Percentiles rank a stretch among this genome's conserved stretches.
phyloP scores from a whole-genome alignment of 345 rosid genomes.

The Lumnitzera racemosa region DNA sequence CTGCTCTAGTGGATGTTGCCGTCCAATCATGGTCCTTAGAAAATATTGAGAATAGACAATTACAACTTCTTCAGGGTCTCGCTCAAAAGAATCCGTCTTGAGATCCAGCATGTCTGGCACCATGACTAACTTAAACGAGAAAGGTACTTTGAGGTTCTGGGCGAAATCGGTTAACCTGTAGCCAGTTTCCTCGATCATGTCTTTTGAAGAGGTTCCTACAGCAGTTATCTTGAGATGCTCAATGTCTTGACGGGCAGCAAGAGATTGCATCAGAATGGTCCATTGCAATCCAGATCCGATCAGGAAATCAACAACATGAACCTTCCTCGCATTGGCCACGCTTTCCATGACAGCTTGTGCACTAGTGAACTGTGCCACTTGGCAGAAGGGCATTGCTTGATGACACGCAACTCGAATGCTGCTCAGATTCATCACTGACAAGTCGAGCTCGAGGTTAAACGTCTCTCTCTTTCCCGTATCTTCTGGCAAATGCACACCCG shows the following conservation, averaged over 20 bases:
- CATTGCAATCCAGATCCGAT: slow-evolving; percentile 35
- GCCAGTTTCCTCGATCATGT: slow-evolving; percentile 26
- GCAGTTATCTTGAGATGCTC: slow-evolving; percentile 46
- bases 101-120: slow-evolving; percentile 34
- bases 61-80: slow-evolving; percentile 23
- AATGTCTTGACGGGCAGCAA: slow-evolving; percentile 19
- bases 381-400: slow-evolving; percentile 23
- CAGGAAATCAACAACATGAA: slow-evolving; percentile 37
- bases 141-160: slow-evolving; percentile 26
- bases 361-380: slow-evolving; percentile 28
- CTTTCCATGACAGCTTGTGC: slow-evolving; percentile 37
- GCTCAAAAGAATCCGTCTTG: slow-evolving; percentile 25
- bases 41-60: slow-evolving; percentile 15
- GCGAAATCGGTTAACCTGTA: slow-evolving; percentile 31
- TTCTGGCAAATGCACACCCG: slow-evolving; percentile 14
- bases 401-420: slow-evolving; percentile 15
- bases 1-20: slow-evolving; percentile 25
- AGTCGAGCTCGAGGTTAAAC: slow-evolving; percentile 8
- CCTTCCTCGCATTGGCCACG: slow-evolving; percentile 27
- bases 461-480: slow-evolving; percentile 1
- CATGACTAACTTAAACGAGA: slow-evolving; percentile 26
- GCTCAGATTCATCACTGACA: slow-evolving; percentile 8
- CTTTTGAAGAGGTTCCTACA: slow-evolving; percentile 15
- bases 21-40: slow-evolving; percentile 14
- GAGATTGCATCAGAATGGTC: slow-evolving; percentile 45